Evolutionary conservation across 2,329 filamentous ascomycete genomes (phyloP), one percentile per base, ranked within the genome.

Genomic region (Myriosclerotinia scirpicola): DNA sequence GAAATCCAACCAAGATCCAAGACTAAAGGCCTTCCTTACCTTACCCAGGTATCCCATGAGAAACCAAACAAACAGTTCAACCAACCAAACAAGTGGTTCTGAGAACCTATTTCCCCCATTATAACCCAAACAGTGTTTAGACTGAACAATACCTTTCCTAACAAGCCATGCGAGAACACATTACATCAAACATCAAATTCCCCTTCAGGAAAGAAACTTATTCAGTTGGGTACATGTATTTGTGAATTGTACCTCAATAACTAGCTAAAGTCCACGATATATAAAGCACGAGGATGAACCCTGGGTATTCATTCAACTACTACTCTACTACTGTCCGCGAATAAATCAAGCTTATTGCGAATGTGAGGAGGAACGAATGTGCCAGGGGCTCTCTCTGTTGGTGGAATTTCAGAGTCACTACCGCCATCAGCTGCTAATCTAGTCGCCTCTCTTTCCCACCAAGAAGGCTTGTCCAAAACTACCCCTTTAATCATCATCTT

Each of bases 401-500:
- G 20, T 11, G 44, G 8, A 11, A 7, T 20, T n/a, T 20, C n/a
- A 17, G 20, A 20, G 6, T 20, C 20, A n/a, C 44, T 48, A 48
- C 44, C 20, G 55, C 72, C 69, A 58, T 76, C 76, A 64, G 75
- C 70, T 61, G 74, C 68, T 30, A 73, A 73, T 78, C 81, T 86
- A 61, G 82, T 81, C 40, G 83, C 83, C 75, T 85, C 78, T 62
- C 85, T 81, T 22, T 89, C 87, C 78, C 86, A 84, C 87, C 86
- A 89, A 54, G 74, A 77, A 68, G 76, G 74, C 73, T 84, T 82
- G 70, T 77, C 79, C 69, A 83, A 80, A 64, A 80, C 78, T 67
- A 88, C 17, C 17, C 6, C 30, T 34, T 34, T 5, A 34, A 34
- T 34, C 30, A 34, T 34, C 30, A 34, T 34, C 30, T 17, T 11